Evolutionary conservation across 371 early-diverging fungal species (phyloP).

Genomic region (Haplosporangium sp.): DNA sequence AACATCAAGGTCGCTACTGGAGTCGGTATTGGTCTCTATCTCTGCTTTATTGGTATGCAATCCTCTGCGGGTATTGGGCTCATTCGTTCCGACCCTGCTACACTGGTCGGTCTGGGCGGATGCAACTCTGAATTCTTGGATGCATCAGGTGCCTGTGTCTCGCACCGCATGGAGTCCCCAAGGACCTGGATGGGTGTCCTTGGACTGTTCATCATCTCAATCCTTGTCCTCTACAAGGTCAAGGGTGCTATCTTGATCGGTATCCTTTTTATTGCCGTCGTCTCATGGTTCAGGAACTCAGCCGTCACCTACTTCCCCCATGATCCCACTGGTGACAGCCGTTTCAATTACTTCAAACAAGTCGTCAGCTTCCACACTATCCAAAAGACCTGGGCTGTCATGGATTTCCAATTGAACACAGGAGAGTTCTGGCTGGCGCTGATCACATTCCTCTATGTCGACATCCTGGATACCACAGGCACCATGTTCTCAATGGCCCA

Average conservation of each 20-base stretch:
- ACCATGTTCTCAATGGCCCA: slow-evolving; percentile 84
- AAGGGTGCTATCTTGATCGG: slow-evolving; percentile 81
- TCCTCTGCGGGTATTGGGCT: slow-evolving; percentile 84
- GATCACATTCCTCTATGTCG: slow-evolving; percentile 84
- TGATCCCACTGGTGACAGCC: slow-evolving; percentile 67
- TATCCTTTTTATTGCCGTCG: slow-evolving; percentile 74
- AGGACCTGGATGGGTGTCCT: slow-evolving; percentile 80
- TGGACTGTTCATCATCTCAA: slow-evolving; percentile 76
- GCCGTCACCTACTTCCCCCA: slow-evolving; percentile 80
- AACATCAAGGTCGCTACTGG: slow-evolving; percentile 80
- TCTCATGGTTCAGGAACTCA: slow-evolving; percentile 75
- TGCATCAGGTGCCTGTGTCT: slow-evolving; percentile 62
- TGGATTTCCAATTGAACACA: slow-evolving; percentile 71
- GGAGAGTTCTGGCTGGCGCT: slow-evolving; percentile 83
- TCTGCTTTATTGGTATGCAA: slow-evolving; percentile 82
- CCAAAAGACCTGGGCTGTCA: slow-evolving; percentile 65
- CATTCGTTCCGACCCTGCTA: slow-evolving; percentile 68
- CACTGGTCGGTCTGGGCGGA: slow-evolving; percentile 77
- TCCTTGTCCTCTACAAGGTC: slow-evolving; percentile 72
- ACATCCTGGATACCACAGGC: slow-evolving; percentile 63
- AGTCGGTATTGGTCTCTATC: slow-evolving; percentile 81
- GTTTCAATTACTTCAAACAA: slow-evolving; percentile 78
- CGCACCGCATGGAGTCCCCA: slow-evolving; percentile 73
- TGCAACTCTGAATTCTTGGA: slow-evolving; percentile 68
- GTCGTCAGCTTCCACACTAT: slow-evolving; percentile 76